Percentiles rank a stretch among this genome's conserved stretches.
phyloP scores from a whole-genome alignment of 495 filamentous ascomycete species.

The Opeltia flavorubescens region DNA sequence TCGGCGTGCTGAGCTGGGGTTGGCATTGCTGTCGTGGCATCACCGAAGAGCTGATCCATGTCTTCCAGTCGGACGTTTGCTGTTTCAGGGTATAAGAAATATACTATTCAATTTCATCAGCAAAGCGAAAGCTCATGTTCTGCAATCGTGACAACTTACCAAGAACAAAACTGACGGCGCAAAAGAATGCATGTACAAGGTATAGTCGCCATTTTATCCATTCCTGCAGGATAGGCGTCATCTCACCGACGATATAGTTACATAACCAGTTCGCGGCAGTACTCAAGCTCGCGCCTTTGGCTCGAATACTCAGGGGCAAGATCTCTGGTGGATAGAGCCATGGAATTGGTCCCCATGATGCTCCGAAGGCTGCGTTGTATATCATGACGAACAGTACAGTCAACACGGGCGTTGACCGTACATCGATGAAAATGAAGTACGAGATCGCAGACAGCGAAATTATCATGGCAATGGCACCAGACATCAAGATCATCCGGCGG shows the following conservation, averaged over 20 bases:
- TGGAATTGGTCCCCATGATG: constrained; percentile 97
- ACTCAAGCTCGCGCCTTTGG: constrained; percentile 92
- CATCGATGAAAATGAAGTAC: constrained; percentile 86
- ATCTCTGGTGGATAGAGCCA: constrained; percentile 99
- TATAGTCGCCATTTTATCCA: constrained; percentile 88
- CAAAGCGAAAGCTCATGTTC: neutral
- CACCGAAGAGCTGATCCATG: constrained; percentile 84
- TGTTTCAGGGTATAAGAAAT: constrained; percentile 93
- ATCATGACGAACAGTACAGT: constrained; percentile 95
- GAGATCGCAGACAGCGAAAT: constrained; percentile 84
- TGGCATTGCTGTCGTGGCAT: constrained; percentile 66
- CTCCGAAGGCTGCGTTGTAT: constrained; percentile 95
- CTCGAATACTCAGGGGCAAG: constrained; percentile 87
- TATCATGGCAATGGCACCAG: constrained; percentile 81
- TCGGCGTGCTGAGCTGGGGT: constrained; percentile 58
- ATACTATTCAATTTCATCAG: constrained; percentile 48
- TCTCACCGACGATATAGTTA: constrained; percentile 91
- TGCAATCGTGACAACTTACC: constrained; percentile 43
- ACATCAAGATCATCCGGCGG: constrained; percentile 76
- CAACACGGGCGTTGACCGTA: constrained; percentile 57
- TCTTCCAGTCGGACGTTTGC: constrained; percentile 90
- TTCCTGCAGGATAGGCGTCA: constrained; percentile 86
- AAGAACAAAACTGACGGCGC: constrained; percentile 87
- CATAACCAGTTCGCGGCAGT: constrained; percentile 97
- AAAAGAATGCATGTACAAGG: constrained; percentile 92